Evolutionary conservation across 75 land plant genomes (phyloP), one percentile per base, ranked within the genome.

Genomic region (Selaginella moellendorffii): DNA sequence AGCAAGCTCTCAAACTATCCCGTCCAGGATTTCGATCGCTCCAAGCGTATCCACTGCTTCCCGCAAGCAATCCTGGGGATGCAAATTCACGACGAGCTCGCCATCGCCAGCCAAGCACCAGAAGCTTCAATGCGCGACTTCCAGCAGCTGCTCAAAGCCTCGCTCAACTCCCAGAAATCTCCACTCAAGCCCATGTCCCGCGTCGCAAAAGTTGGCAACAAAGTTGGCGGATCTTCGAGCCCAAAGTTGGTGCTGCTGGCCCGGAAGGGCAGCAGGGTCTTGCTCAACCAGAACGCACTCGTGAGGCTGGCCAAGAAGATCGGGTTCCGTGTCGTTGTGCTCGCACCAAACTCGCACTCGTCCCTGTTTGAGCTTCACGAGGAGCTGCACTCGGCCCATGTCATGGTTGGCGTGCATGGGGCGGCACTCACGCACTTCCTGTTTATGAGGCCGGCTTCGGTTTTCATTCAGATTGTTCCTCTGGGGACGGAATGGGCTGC

Each of bases 401-500:
- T 56, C 21, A 2, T 56, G 2, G 24, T 56, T 21, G 59, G 59
- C 9, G 21, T 56, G 21, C 59, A 56, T 19, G 59, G 59, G n/a
- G 59, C 59, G 5, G 59, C n/a, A 8, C 59, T 56, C 19, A 56
- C 59, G 5, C 59, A 56, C 24, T 56, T 56, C 17, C 59, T 56
- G 17, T 56, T 56, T 24, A 8, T 56, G 59, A 19, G 24, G 19
- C 59, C 59, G 5, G 24, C 8, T 9, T 56, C 59, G 19, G 24
- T 24, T 5, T 24, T 56, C n/a, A 25, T 56, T 2, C 59, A 56
- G 24, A 56, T 56, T 21, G 24, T 56, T 9, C 59, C 59, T 8
- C 59, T 56, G 19, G 59, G 59, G 2, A 56, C 59, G 24, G 59
- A 56, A 2, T 56, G 59, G 59, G 59, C 59, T 21, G 59, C 59